Percentiles rank a stretch among this genome's conserved stretches.
These are phyloP conservation scores for Verticillium zaregamsianum DNA, from an alignment of 2,329 filamentous ascomycete species.

Conservation along the genomic window DNA sequence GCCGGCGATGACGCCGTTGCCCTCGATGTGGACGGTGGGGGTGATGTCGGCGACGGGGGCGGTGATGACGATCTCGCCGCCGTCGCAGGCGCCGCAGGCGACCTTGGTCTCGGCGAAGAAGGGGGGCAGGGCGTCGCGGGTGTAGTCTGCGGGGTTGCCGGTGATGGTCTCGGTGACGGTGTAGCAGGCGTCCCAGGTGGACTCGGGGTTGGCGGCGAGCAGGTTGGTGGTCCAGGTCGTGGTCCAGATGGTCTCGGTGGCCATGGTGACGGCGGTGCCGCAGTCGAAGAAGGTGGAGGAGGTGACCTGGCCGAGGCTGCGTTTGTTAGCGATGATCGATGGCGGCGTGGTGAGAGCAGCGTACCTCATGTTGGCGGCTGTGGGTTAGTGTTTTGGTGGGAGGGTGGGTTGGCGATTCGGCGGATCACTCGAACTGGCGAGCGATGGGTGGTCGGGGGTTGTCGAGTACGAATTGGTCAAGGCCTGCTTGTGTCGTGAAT, in stretches of 20 bases:
- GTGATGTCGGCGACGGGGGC: constrained; percentile 28
- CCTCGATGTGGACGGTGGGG: constrained; percentile 22
- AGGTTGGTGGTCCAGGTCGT: constrained; percentile 32
- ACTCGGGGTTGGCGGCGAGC: constrained; percentile 31
- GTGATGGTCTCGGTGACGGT: constrained; percentile 31
- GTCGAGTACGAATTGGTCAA: neutral
- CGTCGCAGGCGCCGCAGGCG: constrained; percentile 25
- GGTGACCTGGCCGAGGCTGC: constrained; percentile 18
- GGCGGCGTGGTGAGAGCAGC: neutral
- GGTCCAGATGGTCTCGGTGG: constrained; percentile 24
- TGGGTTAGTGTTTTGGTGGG: neutral
- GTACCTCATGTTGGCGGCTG: constrained; percentile 14
- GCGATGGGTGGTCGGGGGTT: neutral
- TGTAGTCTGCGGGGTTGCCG: constrained; percentile 23
- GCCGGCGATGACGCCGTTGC: constrained; percentile 31
- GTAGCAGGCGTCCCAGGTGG: constrained; percentile 34
- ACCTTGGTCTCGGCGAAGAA: constrained; percentile 34
- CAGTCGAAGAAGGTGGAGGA: constrained; percentile 25
- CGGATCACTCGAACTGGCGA: neutral
- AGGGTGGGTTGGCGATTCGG: neutral
- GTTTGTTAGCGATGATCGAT: neutral
- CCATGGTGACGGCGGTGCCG: constrained; percentile 15
- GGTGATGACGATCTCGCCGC: constrained; percentile 27
- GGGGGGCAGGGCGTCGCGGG: constrained; percentile 25
- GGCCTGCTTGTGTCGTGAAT: neutral